These are phyloP conservation scores for Venturia asperata DNA, from an alignment of 2,329 filamentous ascomycete species.

Conservation along the genomic window DNA sequence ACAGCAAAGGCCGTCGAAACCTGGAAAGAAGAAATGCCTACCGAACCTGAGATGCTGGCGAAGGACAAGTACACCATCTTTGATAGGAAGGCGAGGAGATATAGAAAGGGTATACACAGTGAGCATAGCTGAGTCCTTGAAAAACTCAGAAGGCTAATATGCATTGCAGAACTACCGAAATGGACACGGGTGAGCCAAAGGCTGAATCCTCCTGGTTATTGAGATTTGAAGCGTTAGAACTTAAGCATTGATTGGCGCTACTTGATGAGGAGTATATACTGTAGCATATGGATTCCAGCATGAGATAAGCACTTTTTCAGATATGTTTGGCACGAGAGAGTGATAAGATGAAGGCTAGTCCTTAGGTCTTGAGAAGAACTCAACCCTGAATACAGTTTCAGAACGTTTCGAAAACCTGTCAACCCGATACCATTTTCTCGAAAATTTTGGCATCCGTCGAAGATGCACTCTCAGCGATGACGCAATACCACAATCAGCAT, in stretches of 20 bases:
- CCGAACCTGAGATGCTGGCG: slow-evolving; percentile 89
- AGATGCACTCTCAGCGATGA: no score
- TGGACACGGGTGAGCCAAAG: slow-evolving; percentile 26
- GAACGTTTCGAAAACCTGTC: no score
- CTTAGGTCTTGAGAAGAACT: background rate
- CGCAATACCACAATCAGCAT: background rate
- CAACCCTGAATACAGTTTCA: background rate
- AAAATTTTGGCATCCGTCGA: no score
- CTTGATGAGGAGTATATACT: background rate
- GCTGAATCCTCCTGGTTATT: slow-evolving; percentile 24
- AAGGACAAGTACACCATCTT: slow-evolving; percentile 98
- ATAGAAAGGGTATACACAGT: slow-evolving; percentile 98
- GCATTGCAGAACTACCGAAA: slow-evolving; percentile 33
- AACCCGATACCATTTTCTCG: no score
- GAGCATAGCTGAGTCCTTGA: slow-evolving; percentile 38
- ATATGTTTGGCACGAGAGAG: background rate
- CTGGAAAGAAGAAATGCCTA: slow-evolving; percentile 96
- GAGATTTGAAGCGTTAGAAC: background rate
- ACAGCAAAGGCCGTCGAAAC: slow-evolving; percentile 60
- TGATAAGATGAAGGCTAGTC: background rate
- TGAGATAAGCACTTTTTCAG: background rate
- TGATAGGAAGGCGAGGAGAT: slow-evolving; percentile 89
- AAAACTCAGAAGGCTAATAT: background rate
- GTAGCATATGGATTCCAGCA: background rate
- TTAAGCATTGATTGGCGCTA: slow-evolving; percentile 11